Percentiles rank a stretch among this genome's conserved stretches.
Evolutionary conservation across 352 stramenopile genomes (phyloP).

Genomic region (Phytopythium aichiense): DNA sequence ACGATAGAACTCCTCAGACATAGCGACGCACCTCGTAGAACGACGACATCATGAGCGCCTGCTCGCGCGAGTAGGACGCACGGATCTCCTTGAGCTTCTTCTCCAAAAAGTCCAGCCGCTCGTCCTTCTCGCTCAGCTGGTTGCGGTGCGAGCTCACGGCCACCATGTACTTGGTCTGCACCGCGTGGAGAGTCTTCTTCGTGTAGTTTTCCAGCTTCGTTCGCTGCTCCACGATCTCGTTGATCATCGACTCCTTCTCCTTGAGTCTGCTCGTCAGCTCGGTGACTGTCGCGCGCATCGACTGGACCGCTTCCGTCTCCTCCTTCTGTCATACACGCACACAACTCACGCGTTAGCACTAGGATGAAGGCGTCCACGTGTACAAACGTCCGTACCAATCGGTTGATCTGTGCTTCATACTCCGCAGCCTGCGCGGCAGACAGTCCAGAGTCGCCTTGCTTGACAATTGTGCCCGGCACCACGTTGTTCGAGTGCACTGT

Average conservation of each 20-base stretch:
- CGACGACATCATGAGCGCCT: slow-evolving; percentile 86
- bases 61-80: slow-evolving; percentile 75
- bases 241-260: slow-evolving; percentile 87
- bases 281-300: slow-evolving; percentile 68
- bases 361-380: slow-evolving; percentile 5
- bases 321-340: slow-evolving; percentile 25
- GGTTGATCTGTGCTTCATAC: slow-evolving; percentile 70
- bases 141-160: slow-evolving; percentile 85
- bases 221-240: slow-evolving; percentile 81
- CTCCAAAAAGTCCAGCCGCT: slow-evolving; percentile 80
- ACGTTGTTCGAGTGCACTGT: slow-evolving; percentile 1
- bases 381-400: slow-evolving; percentile 43
- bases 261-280: slow-evolving; percentile 85
- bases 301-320: slow-evolving; percentile 66
- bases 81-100: slow-evolving; percentile 85
- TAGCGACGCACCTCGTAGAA: slow-evolving; percentile 72
- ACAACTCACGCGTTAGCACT: slow-evolving; percentile 11
- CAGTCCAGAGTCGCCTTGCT: slow-evolving; percentile 13
- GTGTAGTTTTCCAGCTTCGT: slow-evolving; percentile 90
- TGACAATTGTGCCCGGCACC: slow-evolving; percentile 1
- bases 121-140: slow-evolving; percentile 84
- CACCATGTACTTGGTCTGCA: slow-evolving; percentile 91
- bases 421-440: slow-evolving; percentile 47
- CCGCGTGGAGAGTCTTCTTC: slow-evolving; percentile 87
- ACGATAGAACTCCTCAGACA: neutral